phyloP scores from a whole-genome alignment of 1,139 yeast species.

The Geotrichum klebahnii region DNA sequence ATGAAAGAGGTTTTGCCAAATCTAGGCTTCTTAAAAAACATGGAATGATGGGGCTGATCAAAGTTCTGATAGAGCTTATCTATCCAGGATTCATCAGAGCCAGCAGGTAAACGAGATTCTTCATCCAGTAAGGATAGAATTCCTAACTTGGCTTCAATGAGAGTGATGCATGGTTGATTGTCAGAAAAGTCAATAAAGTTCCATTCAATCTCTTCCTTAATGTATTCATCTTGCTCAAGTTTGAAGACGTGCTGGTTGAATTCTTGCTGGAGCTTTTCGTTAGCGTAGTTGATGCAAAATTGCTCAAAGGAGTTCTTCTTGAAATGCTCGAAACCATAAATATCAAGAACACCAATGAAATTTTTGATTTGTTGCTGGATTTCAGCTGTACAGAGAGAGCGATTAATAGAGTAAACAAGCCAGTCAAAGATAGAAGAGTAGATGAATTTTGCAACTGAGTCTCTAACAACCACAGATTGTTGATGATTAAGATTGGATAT shows the following conservation, averaged over 20 bases:
- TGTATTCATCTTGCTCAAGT: conserved; percentile 92
- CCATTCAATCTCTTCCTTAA: conserved; percentile 93
- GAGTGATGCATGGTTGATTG: conserved; percentile 93
- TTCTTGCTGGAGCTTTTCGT: conserved; percentile 95
- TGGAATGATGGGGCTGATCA: conserved; percentile 70
- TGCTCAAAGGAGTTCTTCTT: conserved; percentile 93
- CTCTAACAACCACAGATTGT: conserved; percentile 89
- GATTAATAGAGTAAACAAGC: conserved; percentile 81
- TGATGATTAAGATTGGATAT: conserved; percentile 75
- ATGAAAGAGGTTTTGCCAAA: conserved; percentile 89
- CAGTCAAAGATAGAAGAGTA: conserved; percentile 93
- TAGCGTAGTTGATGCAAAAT: conserved; percentile 95
- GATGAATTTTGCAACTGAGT: conserved; percentile 91
- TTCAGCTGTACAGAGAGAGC: conserved; percentile 72
- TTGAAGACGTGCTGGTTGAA: conserved; percentile 97
- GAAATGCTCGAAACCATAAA: conserved; percentile 95
- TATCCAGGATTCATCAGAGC: conserved; percentile 89
- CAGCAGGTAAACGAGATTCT: conserved; percentile 92
- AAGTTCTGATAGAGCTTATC: conserved; percentile 84
- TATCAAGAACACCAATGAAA: conserved; percentile 95
- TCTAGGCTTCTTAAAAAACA: conserved; percentile 87
- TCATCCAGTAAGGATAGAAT: conserved; percentile 85
- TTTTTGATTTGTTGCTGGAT: conserved; percentile 53
- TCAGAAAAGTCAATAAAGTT: conserved; percentile 93
- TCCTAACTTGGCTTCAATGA: conserved; percentile 88